Conservation (phyloP, 768 basidiomycete genomes). For the Lentinula aciculospora region DNA sequence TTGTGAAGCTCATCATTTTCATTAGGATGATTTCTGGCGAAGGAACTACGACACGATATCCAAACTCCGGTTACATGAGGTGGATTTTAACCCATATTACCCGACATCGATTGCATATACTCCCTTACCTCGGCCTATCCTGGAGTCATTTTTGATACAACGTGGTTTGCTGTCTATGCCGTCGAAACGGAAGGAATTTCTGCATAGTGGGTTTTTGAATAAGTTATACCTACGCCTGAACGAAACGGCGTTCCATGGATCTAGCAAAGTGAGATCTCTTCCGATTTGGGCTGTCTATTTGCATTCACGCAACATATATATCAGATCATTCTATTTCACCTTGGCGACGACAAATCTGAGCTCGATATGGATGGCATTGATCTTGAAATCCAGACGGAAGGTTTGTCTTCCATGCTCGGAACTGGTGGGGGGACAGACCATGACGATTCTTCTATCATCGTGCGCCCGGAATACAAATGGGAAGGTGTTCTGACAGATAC, state of each 20-base stretch:
- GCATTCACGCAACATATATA: neutral
- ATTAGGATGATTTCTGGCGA: conserved; percentile 71
- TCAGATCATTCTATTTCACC: conserved; percentile 59
- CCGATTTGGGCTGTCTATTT: neutral
- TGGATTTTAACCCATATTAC: conserved; percentile 70
- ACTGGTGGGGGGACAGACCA: conserved; percentile 69
- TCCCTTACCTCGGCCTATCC: conserved; percentile 55
- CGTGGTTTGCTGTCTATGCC: conserved; percentile 50
- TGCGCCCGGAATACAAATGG: conserved; percentile 63
- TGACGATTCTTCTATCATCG: conserved; percentile 53
- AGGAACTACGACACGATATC: conserved; percentile 57
- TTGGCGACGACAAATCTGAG: conserved; percentile 45
- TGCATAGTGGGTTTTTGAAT: conserved; percentile 65
- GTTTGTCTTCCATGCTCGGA: conserved; percentile 48
- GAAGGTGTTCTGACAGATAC: conserved; percentile 62
- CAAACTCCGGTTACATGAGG: conserved; percentile 38
- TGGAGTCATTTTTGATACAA: conserved; percentile 62
- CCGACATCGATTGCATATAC: conserved; percentile 67
- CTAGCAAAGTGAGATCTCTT: conserved; percentile 36
- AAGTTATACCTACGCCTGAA: conserved; percentile 69
- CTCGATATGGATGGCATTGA: conserved; percentile 65
- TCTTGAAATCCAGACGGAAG: conserved; percentile 34
- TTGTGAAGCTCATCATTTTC: neutral
- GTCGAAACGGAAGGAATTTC: conserved; percentile 38
- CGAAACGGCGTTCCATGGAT: conserved; percentile 54